A percentile compares a stretch with the other conserved stretches of the same genome.
These are phyloP conservation scores for Phytophthora pisi DNA, from an alignment of 352 stramenopile genomes.

Conservation along the genomic window DNA sequence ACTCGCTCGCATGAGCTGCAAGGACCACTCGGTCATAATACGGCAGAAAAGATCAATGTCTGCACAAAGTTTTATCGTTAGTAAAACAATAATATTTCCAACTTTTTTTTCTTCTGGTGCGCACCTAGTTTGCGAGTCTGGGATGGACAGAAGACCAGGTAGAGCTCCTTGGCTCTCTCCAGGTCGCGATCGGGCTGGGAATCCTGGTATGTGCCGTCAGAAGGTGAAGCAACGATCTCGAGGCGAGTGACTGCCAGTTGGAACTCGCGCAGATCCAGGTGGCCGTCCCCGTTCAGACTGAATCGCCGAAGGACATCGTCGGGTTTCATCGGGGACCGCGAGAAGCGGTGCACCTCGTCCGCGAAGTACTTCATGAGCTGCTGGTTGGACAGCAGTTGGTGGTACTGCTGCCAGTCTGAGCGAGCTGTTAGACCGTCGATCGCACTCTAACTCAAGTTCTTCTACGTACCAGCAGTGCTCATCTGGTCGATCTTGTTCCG, in stretches of 20 bases:
- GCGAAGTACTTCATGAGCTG: slow-evolving; percentile 67
- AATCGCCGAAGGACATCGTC: slow-evolving; percentile 76
- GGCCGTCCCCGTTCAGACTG: slow-evolving; percentile 76
- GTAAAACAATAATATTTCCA: background rate
- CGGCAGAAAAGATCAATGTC: slow-evolving; percentile 83
- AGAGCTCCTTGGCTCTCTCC: slow-evolving; percentile 59
- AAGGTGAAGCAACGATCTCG: slow-evolving; percentile 45
- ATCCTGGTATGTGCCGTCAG: slow-evolving; percentile 7
- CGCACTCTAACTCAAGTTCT: background rate
- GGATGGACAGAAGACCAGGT: slow-evolving; percentile 71
- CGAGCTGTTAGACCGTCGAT: slow-evolving; percentile 4
- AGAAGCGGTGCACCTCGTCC: slow-evolving; percentile 66
- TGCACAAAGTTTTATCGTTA: slow-evolving; percentile 10
- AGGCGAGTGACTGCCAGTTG: slow-evolving; percentile 74
- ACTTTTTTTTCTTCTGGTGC: background rate
- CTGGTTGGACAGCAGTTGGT: slow-evolving; percentile 63
- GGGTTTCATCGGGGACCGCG: slow-evolving; percentile 62
- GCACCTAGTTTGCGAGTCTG: slow-evolving; percentile 67
- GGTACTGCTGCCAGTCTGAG: slow-evolving; percentile 72
- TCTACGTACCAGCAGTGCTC: slow-evolving; percentile 58
- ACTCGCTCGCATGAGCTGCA: slow-evolving; percentile 57
- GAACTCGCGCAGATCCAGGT: slow-evolving; percentile 80
- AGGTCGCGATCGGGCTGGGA: slow-evolving; percentile 22
- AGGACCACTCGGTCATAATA: slow-evolving; percentile 82
- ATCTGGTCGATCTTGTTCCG: slow-evolving; percentile 77